These are phyloP conservation scores for Gracilaria gracilis DNA, from an alignment of 23 red algal species.

Conservation along the genomic window DNA sequence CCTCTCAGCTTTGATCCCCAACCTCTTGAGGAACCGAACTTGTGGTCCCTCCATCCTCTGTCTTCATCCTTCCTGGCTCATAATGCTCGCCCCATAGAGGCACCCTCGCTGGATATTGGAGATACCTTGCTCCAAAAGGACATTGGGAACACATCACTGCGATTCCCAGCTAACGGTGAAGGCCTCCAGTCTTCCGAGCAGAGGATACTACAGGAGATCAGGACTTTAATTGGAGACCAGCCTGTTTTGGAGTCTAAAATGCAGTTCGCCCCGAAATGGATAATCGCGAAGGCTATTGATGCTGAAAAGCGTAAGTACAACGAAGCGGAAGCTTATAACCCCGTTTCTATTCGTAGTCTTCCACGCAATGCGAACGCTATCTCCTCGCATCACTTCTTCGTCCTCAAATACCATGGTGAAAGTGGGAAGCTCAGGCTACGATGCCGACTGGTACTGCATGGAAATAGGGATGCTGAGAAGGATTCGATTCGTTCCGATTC, in stretches of 20 bases:
- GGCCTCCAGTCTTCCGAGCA: background rate
- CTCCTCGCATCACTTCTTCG: slow-evolving; percentile 10
- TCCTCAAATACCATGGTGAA: background rate
- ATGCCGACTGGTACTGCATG: background rate
- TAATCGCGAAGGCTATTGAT: background rate
- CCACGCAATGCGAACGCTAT: background rate
- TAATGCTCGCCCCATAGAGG: background rate
- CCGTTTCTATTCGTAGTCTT: background rate
- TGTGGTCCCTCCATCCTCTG: background rate
- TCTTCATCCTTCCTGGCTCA: background rate
- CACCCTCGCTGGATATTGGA: background rate
- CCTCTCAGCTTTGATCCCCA: background rate
- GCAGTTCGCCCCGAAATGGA: background rate
- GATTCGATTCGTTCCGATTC: background rate
- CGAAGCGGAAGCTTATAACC: background rate
- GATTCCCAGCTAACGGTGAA: background rate
- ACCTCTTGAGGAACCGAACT: background rate
- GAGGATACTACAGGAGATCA: background rate
- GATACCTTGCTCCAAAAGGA: background rate
- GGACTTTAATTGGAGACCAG: background rate
- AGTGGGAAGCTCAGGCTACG: background rate
- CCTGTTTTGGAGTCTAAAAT: background rate
- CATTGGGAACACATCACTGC: background rate
- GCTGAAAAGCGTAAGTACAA: background rate
- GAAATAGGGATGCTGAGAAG: background rate